Evolutionary conservation across 2,329 filamentous ascomycete species (phyloP), one percentile per base, ranked within the genome.

Genomic region (Alternaria atra): DNA sequence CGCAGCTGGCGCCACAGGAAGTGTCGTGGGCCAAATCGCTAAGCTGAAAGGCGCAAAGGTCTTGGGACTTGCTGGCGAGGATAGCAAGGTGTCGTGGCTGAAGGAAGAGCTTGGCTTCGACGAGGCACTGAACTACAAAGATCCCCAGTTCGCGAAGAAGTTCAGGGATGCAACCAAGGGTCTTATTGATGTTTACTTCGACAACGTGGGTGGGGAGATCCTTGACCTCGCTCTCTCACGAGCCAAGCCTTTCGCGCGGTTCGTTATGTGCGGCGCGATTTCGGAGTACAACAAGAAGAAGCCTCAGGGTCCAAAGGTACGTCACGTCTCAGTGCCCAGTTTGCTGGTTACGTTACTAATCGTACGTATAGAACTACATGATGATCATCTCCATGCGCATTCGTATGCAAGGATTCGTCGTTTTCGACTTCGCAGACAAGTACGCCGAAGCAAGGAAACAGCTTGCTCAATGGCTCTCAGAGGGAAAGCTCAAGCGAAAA

Each of bases 1-100:
- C 6, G 91, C 91, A 2, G 91, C 91, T 0, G 91, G 91, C 2
- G 91, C 91, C 0, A 94, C 91, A 0, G 91, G 91, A 1, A 90
- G 86, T 71, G 86, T 94, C 1, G 91, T 87, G 0, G 91, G 90
- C 0, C 91, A 94, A 79, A 92, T 94, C 67, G 90, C 90, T 17
- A 93, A 92, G 82, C 80, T 92, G 54, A 87, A 88, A 77, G 91
- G 82, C 2, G 82, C 79, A 60, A 80, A 70, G 59, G 83, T 87
- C 3, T 72, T 86, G 23, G 85, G 84, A 4, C 81, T 87, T 59
- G 82, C 84, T 0, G 84, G 85, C 1, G 80, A 79, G 3, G 83
- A 85, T 52, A 83, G 81, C 29, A 87, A 87, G 72, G 85, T 85
- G 60, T 68, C 74, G 30, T 84, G 83, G 81, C 76, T 93, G 63